Evolutionary conservation across 768 basidiomycete species (phyloP).

Genomic region (Suillus occidentalis): DNA sequence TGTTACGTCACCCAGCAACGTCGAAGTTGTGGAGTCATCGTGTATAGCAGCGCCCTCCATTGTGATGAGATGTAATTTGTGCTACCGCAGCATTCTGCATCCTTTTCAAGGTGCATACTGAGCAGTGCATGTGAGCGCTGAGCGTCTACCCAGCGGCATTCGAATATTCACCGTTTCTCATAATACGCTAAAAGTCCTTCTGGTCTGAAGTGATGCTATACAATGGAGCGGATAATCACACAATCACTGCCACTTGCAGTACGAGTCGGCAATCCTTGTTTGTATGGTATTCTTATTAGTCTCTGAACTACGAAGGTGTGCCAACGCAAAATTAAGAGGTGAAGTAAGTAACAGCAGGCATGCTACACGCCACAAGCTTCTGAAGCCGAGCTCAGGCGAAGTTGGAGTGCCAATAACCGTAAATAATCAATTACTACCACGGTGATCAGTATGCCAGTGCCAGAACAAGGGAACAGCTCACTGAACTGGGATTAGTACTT

Average conservation of each 20-base stretch:
- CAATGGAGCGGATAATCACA: background rate
- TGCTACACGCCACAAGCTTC: background rate
- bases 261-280: background rate
- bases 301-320: background rate
- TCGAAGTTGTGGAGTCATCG: background rate
- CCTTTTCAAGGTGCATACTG: background rate
- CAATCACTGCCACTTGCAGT: background rate
- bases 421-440: background rate
- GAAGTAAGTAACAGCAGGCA: background rate
- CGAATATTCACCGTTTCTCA: background rate
- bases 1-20: background rate
- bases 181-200: background rate
- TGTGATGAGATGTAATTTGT: background rate
- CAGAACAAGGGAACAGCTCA: background rate
- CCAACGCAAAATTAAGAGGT: no score
- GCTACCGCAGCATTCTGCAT: background rate
- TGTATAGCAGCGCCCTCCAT: background rate
- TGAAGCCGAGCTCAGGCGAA: background rate
- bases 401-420: background rate
- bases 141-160: background rate
- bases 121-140: background rate
- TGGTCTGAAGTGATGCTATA: background rate
- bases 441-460: background rate
- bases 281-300: background rate
- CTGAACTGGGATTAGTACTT: background rate